Percentiles rank a stretch among this genome's conserved stretches.
These are phyloP conservation scores for Orbilia quercus DNA, from an alignment of 2,329 filamentous ascomycete genomes.

Conservation along the genomic window DNA sequence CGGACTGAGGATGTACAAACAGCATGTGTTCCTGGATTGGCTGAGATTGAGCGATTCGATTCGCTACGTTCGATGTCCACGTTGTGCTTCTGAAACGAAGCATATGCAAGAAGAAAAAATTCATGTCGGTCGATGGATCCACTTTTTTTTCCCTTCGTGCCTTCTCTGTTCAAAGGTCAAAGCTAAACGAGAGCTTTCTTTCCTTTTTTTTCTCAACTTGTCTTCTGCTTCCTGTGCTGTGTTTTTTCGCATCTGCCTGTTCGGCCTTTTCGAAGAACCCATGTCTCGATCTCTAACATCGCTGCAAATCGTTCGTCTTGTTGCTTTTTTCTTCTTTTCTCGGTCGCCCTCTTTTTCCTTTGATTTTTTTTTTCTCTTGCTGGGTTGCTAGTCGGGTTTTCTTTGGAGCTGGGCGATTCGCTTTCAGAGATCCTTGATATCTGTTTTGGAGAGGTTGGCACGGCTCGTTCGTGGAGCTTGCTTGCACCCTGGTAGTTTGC, in stretches of 20 bases:
- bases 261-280: constrained; percentile 35
- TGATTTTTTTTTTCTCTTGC: constrained; percentile 4
- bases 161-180: constrained; percentile 1
- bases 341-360: constrained; percentile 16
- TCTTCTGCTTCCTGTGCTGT: too few relatives aligned
- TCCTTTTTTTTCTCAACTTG: background rate
- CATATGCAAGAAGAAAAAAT: constrained; percentile 25
- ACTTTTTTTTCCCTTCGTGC: too few relatives aligned
- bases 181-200: constrained; percentile 17
- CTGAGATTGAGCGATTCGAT: constrained; percentile 16
- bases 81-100: constrained; percentile 54
- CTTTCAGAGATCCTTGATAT: constrained; percentile 5
- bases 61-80: constrained; percentile 33
- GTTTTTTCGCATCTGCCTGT: constrained; percentile 45
- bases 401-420: constrained; percentile 7
- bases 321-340: constrained; percentile 13
- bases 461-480: constrained; percentile 3
- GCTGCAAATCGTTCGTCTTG: constrained; percentile 25
- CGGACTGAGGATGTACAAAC: background rate
- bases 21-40: constrained; percentile 27
- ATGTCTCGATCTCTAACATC: constrained; percentile 54
- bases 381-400: constrained; percentile 7
- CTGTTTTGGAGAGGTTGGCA: constrained; percentile 22
- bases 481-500: constrained; percentile 2
- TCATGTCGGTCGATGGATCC: constrained; percentile 2